Evolutionary conservation across 148 eudicot genomes (phyloP).

Genomic region (Oxyria digyna): DNA sequence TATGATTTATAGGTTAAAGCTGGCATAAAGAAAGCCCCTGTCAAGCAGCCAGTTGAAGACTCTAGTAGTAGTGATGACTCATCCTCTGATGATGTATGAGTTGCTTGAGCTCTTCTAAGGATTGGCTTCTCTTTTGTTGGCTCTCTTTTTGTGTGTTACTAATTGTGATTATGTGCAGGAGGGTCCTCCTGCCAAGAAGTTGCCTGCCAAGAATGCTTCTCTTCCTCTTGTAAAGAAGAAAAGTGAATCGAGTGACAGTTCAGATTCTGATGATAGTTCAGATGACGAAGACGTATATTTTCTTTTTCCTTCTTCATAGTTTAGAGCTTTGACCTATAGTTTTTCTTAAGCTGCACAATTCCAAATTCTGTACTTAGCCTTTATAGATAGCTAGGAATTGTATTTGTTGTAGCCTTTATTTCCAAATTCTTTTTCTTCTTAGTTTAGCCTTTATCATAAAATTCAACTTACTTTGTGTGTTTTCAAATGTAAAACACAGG

Average conservation of each 20-base stretch:
- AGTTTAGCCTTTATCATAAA: background rate
- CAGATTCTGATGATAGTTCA: conserved; percentile 10
- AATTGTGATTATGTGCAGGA: background rate
- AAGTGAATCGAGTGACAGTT: background rate
- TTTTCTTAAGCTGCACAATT: background rate
- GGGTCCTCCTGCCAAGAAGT: background rate
- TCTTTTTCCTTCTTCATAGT: background rate
- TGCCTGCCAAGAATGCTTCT: background rate
- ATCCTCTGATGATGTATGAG: conserved; percentile 1
- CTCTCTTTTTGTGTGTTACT: background rate
- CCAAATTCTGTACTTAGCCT: background rate
- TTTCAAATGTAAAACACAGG: background rate
- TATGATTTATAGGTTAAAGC: background rate
- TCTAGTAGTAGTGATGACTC: conserved; percentile 4
- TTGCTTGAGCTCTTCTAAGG: background rate
- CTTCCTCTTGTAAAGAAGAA: background rate
- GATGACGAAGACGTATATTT: conserved; percentile 6
- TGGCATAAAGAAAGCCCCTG: background rate
- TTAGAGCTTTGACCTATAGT: background rate
- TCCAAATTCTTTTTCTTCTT: no score
- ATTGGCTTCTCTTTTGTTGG: background rate
- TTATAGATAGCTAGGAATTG: no score
- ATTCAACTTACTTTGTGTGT: background rate
- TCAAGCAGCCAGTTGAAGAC: conserved; percentile 2
- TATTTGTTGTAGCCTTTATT: no score